These are phyloP conservation scores for Rhizopogon rudus DNA, from an alignment of 768 basidiomycete species.

Conservation along the genomic window DNA sequence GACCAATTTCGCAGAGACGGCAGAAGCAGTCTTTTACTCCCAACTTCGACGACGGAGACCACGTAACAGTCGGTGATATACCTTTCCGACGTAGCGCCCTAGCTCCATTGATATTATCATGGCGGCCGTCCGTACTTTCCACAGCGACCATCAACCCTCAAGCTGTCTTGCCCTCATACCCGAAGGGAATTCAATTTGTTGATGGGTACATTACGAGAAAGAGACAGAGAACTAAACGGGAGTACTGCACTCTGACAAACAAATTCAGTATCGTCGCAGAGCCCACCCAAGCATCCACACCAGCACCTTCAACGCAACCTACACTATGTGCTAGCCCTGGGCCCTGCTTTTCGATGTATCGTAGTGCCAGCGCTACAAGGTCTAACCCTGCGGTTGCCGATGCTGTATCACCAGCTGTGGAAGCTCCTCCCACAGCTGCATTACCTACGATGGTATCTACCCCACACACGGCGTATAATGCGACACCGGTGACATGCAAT, in stretches of 20 bases:
- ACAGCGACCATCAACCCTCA: constrained; percentile 24
- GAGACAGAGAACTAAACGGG: constrained; percentile 23
- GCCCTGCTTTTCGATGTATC: constrained; percentile 37
- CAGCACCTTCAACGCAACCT: constrained; percentile 10
- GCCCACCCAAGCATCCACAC: constrained; percentile 21
- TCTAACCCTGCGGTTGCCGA: constrained; percentile 6
- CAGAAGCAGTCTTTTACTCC: constrained; percentile 49
- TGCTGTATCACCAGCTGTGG: background rate
- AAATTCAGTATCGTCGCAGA: constrained; percentile 39
- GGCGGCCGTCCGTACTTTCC: constrained; percentile 21
- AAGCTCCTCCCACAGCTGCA: background rate
- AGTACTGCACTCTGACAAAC: constrained; percentile 41
- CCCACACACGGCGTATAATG: too few relatives aligned
- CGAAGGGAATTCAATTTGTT: constrained; percentile 34
- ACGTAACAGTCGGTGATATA: constrained; percentile 33
- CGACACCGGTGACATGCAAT: background rate
- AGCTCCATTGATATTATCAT: constrained; percentile 51
- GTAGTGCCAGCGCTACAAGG: constrained; percentile 7
- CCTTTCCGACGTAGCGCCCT: constrained; percentile 38
- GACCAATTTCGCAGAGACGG: constrained; percentile 28
- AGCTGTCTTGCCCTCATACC: constrained; percentile 17
- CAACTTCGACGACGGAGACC: constrained; percentile 44
- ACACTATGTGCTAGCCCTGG: constrained; percentile 32
- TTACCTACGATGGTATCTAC: background rate
- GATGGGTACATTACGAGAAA: constrained; percentile 42